A percentile compares a stretch with the other conserved stretches of the same genome.
Conservation (phyloP, 371 early-diverging fungal species). For the Rhizopus delemar region DNA sequence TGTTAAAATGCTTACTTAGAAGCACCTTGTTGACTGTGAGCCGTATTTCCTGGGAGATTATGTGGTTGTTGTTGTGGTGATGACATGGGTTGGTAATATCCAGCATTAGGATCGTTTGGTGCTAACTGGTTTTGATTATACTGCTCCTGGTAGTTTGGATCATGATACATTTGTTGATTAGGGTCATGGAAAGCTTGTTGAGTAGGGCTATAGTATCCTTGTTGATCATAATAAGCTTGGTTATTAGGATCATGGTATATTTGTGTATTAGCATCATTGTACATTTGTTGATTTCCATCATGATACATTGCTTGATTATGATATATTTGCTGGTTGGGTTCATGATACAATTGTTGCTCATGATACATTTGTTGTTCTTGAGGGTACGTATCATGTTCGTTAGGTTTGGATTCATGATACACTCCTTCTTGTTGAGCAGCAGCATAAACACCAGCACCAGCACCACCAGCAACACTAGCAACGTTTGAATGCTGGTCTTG, state of each 20-base stretch:
- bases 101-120: conserved; percentile 1
- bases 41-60: conserved; percentile 10
- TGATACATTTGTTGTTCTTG: conserved; percentile 10
- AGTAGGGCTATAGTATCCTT: conserved; percentile 5
- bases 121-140: conserved; percentile 8
- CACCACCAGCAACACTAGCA: neutral
- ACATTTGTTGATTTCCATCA: conserved; percentile 12
- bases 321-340: conserved; percentile 9
- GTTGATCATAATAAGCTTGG: conserved; percentile 7
- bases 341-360: conserved; percentile 11
- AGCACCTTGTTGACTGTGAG: conserved; percentile 4
- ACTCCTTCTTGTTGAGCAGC: conserved; percentile 8
- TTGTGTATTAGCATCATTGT: conserved; percentile 11
- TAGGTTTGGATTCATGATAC: conserved; percentile 14
- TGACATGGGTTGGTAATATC: conserved; percentile 4
- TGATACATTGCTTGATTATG: conserved; percentile 17
- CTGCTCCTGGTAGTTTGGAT: conserved; percentile 2
- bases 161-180: conserved; percentile 11
- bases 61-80: conserved; percentile 1
- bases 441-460: neutral
- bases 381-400: conserved; percentile 6
- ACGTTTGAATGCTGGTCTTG: neutral
- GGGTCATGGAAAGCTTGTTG: conserved; percentile 10
- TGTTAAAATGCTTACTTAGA: neutral
- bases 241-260: conserved; percentile 8